A percentile compares a stretch with the other conserved stretches of the same genome.
phyloP scores from a whole-genome alignment of 768 basidiomycete genomes.

The Macrocybe gigantea region DNA sequence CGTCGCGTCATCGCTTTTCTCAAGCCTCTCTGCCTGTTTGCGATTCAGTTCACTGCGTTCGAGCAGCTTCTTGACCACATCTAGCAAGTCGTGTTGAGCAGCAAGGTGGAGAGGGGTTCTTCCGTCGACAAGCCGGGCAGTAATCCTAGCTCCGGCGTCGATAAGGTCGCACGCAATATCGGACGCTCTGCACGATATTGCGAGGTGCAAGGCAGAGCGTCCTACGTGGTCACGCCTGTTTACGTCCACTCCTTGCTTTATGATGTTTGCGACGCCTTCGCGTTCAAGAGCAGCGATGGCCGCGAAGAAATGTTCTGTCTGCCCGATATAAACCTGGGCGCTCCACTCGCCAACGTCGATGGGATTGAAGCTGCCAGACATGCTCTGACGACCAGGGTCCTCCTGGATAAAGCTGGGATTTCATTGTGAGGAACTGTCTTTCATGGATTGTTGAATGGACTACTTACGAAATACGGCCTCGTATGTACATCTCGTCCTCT shows the following conservation, averaged over 20 bases:
- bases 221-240: constrained; percentile 58
- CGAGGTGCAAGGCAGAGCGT: constrained; percentile 53
- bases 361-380: constrained; percentile 60
- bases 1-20: constrained; percentile 17
- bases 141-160: constrained; percentile 51
- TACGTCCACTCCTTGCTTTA: constrained; percentile 38
- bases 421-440: neutral
- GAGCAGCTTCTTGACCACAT: constrained; percentile 43
- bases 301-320: constrained; percentile 46
- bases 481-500: constrained; percentile 48
- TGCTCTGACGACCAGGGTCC: constrained; percentile 54
- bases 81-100: constrained; percentile 37
- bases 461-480: constrained; percentile 45
- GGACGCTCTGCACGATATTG: constrained; percentile 38
- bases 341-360: constrained; percentile 66
- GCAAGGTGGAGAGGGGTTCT: constrained; percentile 51
- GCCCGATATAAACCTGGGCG: constrained; percentile 53
- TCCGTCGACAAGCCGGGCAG: constrained; percentile 51
- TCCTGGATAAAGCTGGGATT: constrained; percentile 47
- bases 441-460: neutral
- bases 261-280: constrained; percentile 28
- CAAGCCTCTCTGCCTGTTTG: constrained; percentile 17
- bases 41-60: constrained; percentile 40
- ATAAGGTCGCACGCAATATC: constrained; percentile 47
- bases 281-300: constrained; percentile 46